Percentiles rank a stretch among this genome's conserved stretches.
Conservation (phyloP, 257 asterid species). For the Buddleja alternifolia region DNA sequence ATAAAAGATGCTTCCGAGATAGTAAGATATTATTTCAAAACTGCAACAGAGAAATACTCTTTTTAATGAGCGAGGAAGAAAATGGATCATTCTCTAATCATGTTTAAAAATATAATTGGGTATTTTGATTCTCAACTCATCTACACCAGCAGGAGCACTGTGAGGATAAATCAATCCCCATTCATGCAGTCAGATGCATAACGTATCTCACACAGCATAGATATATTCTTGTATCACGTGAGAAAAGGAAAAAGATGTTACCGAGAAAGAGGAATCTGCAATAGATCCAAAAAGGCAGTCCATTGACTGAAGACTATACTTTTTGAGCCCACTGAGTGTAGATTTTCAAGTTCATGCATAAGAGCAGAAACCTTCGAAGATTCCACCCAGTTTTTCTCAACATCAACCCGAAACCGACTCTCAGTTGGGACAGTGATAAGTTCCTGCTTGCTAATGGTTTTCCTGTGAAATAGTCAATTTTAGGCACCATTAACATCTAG, state of each 20-base stretch:
- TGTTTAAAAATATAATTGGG: background rate
- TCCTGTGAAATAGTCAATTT: slow-evolving; percentile 50
- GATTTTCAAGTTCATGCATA: slow-evolving; percentile 62
- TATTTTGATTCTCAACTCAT: background rate
- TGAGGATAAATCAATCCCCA: slow-evolving; percentile 9
- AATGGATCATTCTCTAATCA: slow-evolving; percentile 4
- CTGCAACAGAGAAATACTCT: background rate
- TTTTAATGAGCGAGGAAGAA: background rate
- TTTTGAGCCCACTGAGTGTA: slow-evolving; percentile 62
- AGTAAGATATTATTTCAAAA: background rate
- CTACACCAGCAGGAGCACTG: slow-evolving; percentile 6
- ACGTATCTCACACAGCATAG: background rate
- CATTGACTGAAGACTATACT: slow-evolving; percentile 97
- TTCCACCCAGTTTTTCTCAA: slow-evolving; percentile 89
- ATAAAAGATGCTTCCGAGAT: slow-evolving; percentile 12
- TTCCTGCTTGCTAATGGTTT: slow-evolving; percentile 71
- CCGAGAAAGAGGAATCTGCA: slow-evolving; percentile 95
- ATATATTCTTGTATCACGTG: background rate
- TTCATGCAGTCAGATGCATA: slow-evolving; percentile 7
- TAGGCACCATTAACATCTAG: slow-evolving; percentile 20
- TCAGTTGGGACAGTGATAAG: slow-evolving; percentile 93
- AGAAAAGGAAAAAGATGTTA: slow-evolving; percentile 27
- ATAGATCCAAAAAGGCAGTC: slow-evolving; percentile 93
- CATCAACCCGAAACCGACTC: slow-evolving; percentile 85
- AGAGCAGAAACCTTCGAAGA: slow-evolving; percentile 93